These are phyloP conservation scores for Rhodomyrtus psidioides DNA, from an alignment of 441 rosid species.

Conservation along the genomic window DNA sequence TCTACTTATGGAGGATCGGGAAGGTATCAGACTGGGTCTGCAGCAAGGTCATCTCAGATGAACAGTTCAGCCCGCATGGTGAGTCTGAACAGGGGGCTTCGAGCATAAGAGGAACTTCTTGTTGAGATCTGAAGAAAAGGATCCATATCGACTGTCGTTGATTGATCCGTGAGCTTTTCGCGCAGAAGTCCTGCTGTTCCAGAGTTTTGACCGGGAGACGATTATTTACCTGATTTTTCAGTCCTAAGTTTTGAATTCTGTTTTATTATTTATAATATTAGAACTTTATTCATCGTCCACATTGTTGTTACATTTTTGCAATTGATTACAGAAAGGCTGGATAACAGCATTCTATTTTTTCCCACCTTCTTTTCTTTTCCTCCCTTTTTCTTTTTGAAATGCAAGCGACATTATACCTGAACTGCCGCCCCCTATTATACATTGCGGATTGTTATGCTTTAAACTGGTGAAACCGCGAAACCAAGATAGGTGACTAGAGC, in stretches of 20 bases:
- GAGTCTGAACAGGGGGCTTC: slow-evolving; percentile 51
- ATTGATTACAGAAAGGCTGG: not conserved
- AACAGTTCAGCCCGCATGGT: slow-evolving; percentile 70
- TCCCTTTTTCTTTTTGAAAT: not conserved
- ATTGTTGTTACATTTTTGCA: not conserved
- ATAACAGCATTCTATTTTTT: not conserved
- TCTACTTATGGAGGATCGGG: slow-evolving; percentile 28
- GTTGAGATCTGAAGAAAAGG: not conserved
- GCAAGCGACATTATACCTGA: not conserved
- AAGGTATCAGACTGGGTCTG: slow-evolving; percentile 11
- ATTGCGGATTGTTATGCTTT: not conserved
- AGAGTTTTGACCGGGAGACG: not conserved
- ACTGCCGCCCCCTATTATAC: not conserved
- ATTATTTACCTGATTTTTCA: not conserved
- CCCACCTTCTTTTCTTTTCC: not conserved
- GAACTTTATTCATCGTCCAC: not conserved
- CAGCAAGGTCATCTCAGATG: slow-evolving; percentile 49
- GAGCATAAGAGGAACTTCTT: slow-evolving; percentile 11
- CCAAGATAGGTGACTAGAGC: too few species aligned
- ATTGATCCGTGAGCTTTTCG: not conserved
- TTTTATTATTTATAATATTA: not conserved
- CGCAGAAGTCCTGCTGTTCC: not conserved
- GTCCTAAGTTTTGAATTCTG: not conserved
- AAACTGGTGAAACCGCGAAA: too few species aligned
- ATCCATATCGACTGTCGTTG: not conserved